Evolutionary conservation across 2,329 filamentous ascomycete species (phyloP).

Genomic region (Xylaria sp.): DNA sequence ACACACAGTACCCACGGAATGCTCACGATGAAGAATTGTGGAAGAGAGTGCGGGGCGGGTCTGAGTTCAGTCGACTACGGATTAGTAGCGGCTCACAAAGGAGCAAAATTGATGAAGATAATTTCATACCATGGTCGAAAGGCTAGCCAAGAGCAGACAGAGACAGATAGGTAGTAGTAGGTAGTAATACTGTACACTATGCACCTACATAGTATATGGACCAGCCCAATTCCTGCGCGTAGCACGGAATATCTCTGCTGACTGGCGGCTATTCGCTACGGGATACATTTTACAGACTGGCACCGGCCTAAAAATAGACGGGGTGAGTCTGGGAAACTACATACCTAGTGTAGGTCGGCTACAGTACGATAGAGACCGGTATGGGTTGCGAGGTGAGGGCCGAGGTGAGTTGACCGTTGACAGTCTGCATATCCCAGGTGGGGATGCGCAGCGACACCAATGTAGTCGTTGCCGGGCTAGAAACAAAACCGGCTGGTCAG

Average conservation of each 20-base stretch:
- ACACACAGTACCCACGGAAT: background rate
- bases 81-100: slow-evolving; percentile 13
- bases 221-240: slow-evolving; percentile 13
- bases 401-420: background rate
- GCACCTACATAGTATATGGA: slow-evolving; percentile 12
- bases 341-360: background rate
- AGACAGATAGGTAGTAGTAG: background rate
- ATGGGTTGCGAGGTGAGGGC: background rate
- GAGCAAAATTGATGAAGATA: slow-evolving; percentile 5
- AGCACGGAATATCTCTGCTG: background rate
- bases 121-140: slow-evolving; percentile 5
- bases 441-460: slow-evolving; percentile 7
- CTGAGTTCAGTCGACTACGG: slow-evolving; percentile 1
- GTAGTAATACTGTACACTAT: slow-evolving; percentile 4
- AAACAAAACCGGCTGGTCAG: background rate
- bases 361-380: background rate
- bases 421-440: slow-evolving; percentile 7
- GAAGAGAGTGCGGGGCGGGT: slow-evolving; percentile 9
- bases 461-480: background rate
- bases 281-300: background rate
- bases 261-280: slow-evolving; percentile 2
- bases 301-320: background rate
- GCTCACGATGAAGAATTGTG: slow-evolving; percentile 7
- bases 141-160: slow-evolving; percentile 6
- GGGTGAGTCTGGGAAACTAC: background rate